These are phyloP conservation scores for Penium margaritaceum DNA, from an alignment of 139 green algal genomes.

Conservation along the genomic window DNA sequence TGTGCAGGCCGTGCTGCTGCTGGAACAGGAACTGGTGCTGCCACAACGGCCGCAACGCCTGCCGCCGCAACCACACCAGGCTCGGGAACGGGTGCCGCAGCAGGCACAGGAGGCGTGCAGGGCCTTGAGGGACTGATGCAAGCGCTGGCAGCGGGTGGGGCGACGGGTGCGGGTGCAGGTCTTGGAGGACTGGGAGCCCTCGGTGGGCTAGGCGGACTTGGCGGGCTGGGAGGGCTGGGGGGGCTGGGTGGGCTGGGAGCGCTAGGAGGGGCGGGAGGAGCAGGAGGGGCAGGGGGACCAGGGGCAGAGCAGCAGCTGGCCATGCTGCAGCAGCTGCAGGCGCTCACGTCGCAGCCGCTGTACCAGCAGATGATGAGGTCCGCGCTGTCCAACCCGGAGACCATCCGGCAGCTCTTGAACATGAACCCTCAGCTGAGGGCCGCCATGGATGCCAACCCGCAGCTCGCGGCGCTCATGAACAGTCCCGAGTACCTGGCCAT, in stretches of 20 bases:
- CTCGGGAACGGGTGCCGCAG: constrained; percentile 2
- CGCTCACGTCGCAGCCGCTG: constrained; percentile 58
- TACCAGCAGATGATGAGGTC: constrained; percentile 67
- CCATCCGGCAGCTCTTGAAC: constrained; percentile 53
- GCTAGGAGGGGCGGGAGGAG: too few species aligned
- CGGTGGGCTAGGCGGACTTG: neutral
- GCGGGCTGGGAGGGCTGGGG: constrained; percentile 13
- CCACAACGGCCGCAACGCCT: neutral
- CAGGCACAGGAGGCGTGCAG: constrained; percentile 17
- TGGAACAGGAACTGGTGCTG: neutral
- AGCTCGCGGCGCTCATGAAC: constrained; percentile 43
- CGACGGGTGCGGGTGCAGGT: neutral
- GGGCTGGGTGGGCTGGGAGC: constrained; percentile 30
- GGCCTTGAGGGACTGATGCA: constrained; percentile 9
- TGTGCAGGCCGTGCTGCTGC: neutral
- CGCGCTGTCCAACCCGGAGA: constrained; percentile 54
- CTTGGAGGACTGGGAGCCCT: constrained; percentile 16
- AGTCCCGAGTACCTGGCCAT: constrained; percentile 70
- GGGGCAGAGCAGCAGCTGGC: too few species aligned
- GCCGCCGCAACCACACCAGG: neutral
- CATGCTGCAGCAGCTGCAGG: too few species aligned
- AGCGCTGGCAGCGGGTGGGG: neutral
- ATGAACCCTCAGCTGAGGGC: constrained; percentile 39
- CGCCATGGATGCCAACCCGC: constrained; percentile 46
- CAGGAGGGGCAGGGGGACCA: constrained; percentile 28